Evolutionary conservation across 768 basidiomycete genomes (phyloP), one percentile per base, ranked within the genome.

Genomic region (Lactarius pseudohatsudake): DNA sequence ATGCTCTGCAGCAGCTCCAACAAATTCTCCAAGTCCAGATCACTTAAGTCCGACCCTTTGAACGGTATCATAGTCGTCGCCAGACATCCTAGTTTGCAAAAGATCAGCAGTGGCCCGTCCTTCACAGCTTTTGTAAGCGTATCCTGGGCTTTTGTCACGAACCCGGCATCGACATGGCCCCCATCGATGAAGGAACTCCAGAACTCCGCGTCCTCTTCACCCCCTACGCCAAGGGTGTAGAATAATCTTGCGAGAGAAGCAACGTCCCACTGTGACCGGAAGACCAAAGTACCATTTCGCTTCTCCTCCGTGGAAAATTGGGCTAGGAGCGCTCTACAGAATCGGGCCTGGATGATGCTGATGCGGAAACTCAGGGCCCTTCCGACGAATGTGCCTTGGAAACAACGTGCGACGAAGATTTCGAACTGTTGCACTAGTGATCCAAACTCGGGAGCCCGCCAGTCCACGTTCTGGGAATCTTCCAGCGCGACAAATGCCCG

Each of bases 71-170:
- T 16, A 4, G 45, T 56, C 18, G 40, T 28, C 15, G 7, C 26
- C 20, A 32, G 0, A 6, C 8, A 10, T 16, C 36, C 57, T 9
- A 53, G 26, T 11, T 7, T 28, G 47, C 36, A 64, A 41, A 64
- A 64, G 3, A 30, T 59, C 47, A 22, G 36, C 18, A 64, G 47
- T 18, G 64, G 64, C 4, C 64, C 64, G 16, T 59, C 57, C 26
- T 45, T 47, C 4, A 53, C 43, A 18, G 43, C 10, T n/a, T 59
- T n/a, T 7, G 2, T 32, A 26, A 64, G 50, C 2, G 40, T n/a
- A 16, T 18, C 38, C 6, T 28, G 16, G 4, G 57, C 36, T 26
- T 22, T 59, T 10, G 18, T 53, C 45, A 32, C 3, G 18, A 22
- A 3, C 20, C 53, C 36, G 47, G 28, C 30, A 2, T 20, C n/a